Evolutionary conservation across 2,329 filamentous ascomycete genomes (phyloP).

Genomic region (Colletotrichum sansevieriae): DNA sequence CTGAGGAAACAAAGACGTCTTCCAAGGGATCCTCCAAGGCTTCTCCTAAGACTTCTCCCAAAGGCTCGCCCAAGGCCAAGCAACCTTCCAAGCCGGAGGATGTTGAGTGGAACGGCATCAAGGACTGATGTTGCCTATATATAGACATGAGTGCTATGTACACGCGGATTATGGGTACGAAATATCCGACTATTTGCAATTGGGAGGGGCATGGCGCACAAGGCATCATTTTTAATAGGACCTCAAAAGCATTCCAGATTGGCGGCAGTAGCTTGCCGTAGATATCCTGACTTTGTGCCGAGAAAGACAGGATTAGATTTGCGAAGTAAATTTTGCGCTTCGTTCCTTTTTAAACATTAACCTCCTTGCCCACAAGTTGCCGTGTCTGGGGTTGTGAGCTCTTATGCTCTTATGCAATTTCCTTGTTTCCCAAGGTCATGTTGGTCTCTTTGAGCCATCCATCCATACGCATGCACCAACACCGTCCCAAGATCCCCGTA

Average conservation of each 20-base stretch:
- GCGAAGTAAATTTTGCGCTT: background rate
- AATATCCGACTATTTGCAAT: slow-evolving; percentile 13
- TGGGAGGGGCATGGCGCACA: slow-evolving; percentile 30
- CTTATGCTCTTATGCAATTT: background rate
- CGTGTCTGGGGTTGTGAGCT: background rate
- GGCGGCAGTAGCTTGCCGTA: background rate
- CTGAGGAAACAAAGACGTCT: slow-evolving; percentile 10
- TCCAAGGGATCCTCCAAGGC: slow-evolving; percentile 23
- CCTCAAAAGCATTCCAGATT: slow-evolving; percentile 25
- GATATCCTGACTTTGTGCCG: background rate
- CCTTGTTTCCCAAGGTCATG: background rate
- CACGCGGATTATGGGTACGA: background rate
- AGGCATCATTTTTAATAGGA: slow-evolving; percentile 26
- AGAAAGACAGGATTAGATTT: background rate
- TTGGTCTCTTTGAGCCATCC: background rate
- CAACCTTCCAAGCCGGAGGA: slow-evolving; percentile 33
- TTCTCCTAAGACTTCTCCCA: slow-evolving; percentile 24
- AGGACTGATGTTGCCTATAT: slow-evolving; percentile 30
- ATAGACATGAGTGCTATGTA: background rate
- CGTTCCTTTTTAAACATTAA: background rate
- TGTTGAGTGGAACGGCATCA: slow-evolving; percentile 43
- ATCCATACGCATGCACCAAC: background rate
- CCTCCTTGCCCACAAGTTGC: background rate
- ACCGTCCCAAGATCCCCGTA: background rate
- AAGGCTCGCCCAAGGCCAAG: slow-evolving; percentile 35